Evolutionary conservation across 2,329 filamentous ascomycete species (phyloP).

Genomic region (Elsinoe australis): DNA sequence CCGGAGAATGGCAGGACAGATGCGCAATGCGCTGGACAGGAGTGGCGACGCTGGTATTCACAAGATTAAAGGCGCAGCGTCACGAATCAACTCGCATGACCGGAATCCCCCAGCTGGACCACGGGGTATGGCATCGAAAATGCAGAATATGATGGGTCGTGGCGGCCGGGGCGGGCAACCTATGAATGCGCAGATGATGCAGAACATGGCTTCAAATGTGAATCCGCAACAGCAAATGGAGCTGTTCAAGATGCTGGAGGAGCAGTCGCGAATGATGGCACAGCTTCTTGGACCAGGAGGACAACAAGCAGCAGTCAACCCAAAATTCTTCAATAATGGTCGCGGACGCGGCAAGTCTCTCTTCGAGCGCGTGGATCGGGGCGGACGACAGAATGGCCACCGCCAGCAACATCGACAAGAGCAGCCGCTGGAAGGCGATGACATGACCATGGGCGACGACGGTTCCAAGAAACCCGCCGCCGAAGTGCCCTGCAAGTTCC

Average conservation of each 20-base stretch:
- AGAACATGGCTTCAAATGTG: constrained; percentile 41
- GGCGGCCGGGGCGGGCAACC: constrained; percentile 19
- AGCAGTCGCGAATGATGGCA: constrained; percentile 80
- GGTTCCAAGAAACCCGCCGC: constrained; percentile 42
- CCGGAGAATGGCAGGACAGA: constrained; percentile 75
- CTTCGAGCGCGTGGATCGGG: constrained; percentile 60
- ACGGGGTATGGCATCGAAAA: constrained; percentile 42
- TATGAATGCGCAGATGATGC: constrained; percentile 37
- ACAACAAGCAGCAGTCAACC: constrained; percentile 47
- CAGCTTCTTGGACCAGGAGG: constrained; percentile 51
- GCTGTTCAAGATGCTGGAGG: constrained; percentile 51
- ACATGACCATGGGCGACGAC: constrained; percentile 51
- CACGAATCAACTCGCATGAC: constrained; percentile 69
- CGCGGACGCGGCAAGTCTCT: constrained; percentile 51
- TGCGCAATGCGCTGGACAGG: constrained; percentile 67
- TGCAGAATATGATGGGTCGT: constrained; percentile 31
- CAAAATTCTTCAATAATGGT: constrained; percentile 43
- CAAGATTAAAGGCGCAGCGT: constrained; percentile 62
- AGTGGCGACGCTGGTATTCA: constrained; percentile 65
- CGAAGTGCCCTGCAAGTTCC: constrained; percentile 77
- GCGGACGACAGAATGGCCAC: constrained; percentile 47
- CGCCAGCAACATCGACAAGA: constrained; percentile 34
- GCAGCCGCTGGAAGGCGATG: constrained; percentile 29
- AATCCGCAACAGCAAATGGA: constrained; percentile 64
- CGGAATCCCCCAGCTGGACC: constrained; percentile 67